Evolutionary conservation across 148 eudicot genomes (phyloP).

Genomic region (Rhododendron williamsianum): DNA sequence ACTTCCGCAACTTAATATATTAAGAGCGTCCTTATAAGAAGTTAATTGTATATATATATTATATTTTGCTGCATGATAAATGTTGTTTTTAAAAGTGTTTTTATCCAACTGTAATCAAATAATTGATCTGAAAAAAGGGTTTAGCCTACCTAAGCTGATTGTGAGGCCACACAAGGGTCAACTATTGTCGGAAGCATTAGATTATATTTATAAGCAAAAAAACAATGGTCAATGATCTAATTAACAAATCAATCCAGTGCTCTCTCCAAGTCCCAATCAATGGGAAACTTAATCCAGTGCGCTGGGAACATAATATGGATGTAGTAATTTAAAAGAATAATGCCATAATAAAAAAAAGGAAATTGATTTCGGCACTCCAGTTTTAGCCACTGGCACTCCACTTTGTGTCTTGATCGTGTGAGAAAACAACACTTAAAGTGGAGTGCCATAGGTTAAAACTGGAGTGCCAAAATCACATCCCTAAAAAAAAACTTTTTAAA

Average conservation of each 20-base stretch:
- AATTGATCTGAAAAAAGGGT: neutral
- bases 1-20: too few relatives aligned
- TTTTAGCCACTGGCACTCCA: too few relatives aligned
- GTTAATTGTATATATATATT: too few relatives aligned
- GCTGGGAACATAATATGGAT: constrained; percentile 4
- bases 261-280: constrained; percentile 2
- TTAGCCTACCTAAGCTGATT: constrained; percentile 20
- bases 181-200: constrained; percentile 15
- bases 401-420: too few relatives aligned
- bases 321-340: neutral
- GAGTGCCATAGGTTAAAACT: too few relatives aligned
- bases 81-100: neutral
- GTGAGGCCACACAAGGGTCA: constrained; percentile 15
- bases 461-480: too few relatives aligned
- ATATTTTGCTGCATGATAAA: neutral
- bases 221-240: constrained; percentile 4
- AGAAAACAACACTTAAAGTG: too few relatives aligned
- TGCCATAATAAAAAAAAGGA: neutral
- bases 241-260: constrained; percentile 17
- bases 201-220: neutral
- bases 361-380: too few relatives aligned
- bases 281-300: neutral
- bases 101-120: constrained; percentile 7
- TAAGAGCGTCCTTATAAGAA: too few relatives aligned
- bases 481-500: too few relatives aligned